These are phyloP conservation scores for Combretum micranthum DNA, from an alignment of 345 rosid genomes.

Conservation along the genomic window DNA sequence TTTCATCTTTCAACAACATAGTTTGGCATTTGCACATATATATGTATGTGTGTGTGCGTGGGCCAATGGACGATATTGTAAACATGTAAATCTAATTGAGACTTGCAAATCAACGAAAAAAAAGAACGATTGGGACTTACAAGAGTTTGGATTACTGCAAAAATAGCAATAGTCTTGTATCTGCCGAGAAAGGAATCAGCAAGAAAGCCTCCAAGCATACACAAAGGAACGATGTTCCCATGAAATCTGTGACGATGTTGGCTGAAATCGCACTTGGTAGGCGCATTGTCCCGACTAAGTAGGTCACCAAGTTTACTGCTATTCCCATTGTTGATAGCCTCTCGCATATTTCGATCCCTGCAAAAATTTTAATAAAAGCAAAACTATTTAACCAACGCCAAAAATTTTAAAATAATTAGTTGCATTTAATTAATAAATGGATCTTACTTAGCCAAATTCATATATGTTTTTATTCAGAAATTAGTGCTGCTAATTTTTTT, in stretches of 20 bases:
- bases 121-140: slow-evolving; percentile 25
- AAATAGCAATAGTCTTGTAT: slow-evolving; percentile 64
- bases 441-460: too few relatives aligned
- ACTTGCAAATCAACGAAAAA: background rate
- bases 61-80: too few relatives aligned
- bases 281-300: slow-evolving; percentile 52
- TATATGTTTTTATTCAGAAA: too few relatives aligned
- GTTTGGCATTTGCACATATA: too few relatives aligned
- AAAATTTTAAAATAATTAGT: too few relatives aligned
- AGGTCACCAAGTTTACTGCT: slow-evolving; percentile 58
- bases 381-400: too few relatives aligned
- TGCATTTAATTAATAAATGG: too few relatives aligned
- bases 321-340: slow-evolving; percentile 68
- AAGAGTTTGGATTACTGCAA: slow-evolving; percentile 47
- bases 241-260: slow-evolving; percentile 52
- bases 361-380: too few relatives aligned
- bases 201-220: slow-evolving; percentile 61
- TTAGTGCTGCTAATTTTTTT: too few relatives aligned
- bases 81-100: background rate
- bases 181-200: slow-evolving; percentile 63
- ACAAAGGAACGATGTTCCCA: slow-evolving; percentile 59
- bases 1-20: too few relatives aligned
- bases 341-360: slow-evolving; percentile 56
- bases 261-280: slow-evolving; percentile 55
- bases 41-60: too few relatives aligned